Evolutionary conservation across 2,329 filamentous ascomycete genomes (phyloP).

Genomic region (Pseudodiploospora longispora): DNA sequence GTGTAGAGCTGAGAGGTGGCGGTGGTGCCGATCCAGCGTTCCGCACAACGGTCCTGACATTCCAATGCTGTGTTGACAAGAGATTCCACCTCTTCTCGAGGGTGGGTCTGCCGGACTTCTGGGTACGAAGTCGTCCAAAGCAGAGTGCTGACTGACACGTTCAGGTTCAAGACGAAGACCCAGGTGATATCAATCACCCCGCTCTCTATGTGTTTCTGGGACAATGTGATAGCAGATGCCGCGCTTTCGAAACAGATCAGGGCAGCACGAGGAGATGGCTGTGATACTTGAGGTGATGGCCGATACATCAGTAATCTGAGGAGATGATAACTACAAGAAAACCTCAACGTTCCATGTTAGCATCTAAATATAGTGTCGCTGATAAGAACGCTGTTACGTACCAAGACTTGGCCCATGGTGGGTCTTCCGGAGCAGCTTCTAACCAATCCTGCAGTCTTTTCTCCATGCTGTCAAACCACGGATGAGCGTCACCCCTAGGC

Average conservation of each 20-base stretch:
- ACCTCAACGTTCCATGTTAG: conserved; percentile 34
- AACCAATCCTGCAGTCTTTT: conserved; percentile 73
- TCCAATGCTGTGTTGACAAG: conserved; percentile 69
- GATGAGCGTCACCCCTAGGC: conserved; percentile 71
- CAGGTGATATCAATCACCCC: conserved; percentile 80
- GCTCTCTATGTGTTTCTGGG: conserved; percentile 69
- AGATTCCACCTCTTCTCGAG: conserved; percentile 65
- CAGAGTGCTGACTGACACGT: conserved; percentile 85
- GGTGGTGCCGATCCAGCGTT: conserved; percentile 85
- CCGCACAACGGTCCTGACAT: conserved; percentile 69
- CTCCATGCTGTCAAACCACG: conserved; percentile 80
- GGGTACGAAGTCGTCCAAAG: conserved; percentile 87
- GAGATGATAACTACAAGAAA: conserved; percentile 65
- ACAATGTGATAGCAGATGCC: conserved; percentile 71
- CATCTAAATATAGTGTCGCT: neutral
- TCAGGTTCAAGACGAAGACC: conserved; percentile 84
- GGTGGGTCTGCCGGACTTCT: conserved; percentile 66
- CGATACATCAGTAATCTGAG: conserved; percentile 84
- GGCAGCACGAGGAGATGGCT: conserved; percentile 73
- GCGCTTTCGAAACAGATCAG: conserved; percentile 76
- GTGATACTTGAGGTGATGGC: conserved; percentile 85
- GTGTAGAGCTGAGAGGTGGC: conserved; percentile 78
- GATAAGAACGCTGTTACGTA: conserved; percentile 33
- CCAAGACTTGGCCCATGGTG: conserved; percentile 70
- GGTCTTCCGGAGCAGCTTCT: conserved; percentile 63